Percentiles rank a stretch among this genome's conserved stretches.
Evolutionary conservation across 139 green algal genomes (phyloP).

Genomic region (Spirogloea muscicola): DNA sequence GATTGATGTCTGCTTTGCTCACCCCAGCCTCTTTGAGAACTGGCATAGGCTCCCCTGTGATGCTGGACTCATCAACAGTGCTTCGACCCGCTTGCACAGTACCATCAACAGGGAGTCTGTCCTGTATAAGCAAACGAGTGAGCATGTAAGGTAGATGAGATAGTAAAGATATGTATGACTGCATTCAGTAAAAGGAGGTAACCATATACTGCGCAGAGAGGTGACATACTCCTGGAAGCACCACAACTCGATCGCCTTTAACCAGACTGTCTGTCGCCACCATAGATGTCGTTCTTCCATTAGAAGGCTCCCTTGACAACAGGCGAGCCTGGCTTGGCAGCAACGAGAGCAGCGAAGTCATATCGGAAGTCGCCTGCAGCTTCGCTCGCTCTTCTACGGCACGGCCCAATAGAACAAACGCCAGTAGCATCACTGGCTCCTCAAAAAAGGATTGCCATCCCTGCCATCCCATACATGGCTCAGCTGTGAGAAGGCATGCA

Average conservation of each 20-base stretch:
- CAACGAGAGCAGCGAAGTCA: slow-evolving; percentile 81
- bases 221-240: slow-evolving; percentile 69
- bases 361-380: slow-evolving; percentile 80
- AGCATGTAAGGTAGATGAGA: neutral
- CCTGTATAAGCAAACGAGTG: slow-evolving; percentile 5
- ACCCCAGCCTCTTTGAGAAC: slow-evolving; percentile 58
- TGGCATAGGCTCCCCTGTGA: slow-evolving; percentile 71
- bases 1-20: too few relatives aligned
- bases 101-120: slow-evolving; percentile 79
- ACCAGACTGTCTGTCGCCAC: slow-evolving; percentile 62
- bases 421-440: slow-evolving; percentile 96
- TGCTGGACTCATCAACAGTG: slow-evolving; percentile 79
- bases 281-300: too few relatives aligned
- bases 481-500: too few relatives aligned
- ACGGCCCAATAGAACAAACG: slow-evolving; percentile 83
- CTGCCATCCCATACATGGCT: too few relatives aligned
- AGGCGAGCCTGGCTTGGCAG: slow-evolving; percentile 72
- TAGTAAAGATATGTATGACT: neutral
- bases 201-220: too few relatives aligned
- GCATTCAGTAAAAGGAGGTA: too few relatives aligned
- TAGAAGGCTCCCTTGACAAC: too few relatives aligned
- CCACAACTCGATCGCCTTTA: slow-evolving; percentile 70
- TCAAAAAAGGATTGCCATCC: slow-evolving; percentile 96
- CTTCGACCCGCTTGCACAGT: slow-evolving; percentile 63
- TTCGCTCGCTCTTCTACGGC: slow-evolving; percentile 90